Percentiles rank a stretch among this genome's conserved stretches.
Evolutionary conservation across 495 filamentous ascomycete species (phyloP).

Genomic region (Aspergillus saccharolyticus): DNA sequence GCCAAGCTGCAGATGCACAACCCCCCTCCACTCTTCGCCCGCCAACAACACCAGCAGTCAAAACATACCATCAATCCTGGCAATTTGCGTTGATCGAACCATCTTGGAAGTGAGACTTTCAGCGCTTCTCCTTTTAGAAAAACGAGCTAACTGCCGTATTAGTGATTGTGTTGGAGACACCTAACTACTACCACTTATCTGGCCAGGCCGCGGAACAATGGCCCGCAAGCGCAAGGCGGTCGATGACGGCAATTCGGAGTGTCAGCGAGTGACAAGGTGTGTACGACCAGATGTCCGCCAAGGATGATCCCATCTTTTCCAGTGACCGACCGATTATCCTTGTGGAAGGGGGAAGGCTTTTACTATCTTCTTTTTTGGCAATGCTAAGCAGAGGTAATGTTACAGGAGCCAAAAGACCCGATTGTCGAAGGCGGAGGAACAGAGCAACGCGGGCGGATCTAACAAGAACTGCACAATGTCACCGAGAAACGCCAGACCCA

Average conservation of each 20-base stretch:
- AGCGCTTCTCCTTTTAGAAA: background rate
- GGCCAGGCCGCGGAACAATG: slow-evolving; percentile 26
- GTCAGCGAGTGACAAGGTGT: slow-evolving; percentile 18
- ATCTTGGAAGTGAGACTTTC: slow-evolving; percentile 43
- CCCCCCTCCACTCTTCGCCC: slow-evolving; percentile 1
- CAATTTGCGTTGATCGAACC: slow-evolving; percentile 95
- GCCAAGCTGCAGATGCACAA: slow-evolving; percentile 10
- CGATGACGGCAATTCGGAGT: slow-evolving; percentile 26
- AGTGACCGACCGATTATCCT: background rate
- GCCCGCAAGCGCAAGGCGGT: slow-evolving; percentile 34
- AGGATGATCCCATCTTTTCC: background rate
- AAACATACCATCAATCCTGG: slow-evolving; percentile 80
- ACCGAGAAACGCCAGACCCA: slow-evolving; percentile 23
- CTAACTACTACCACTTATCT: slow-evolving; percentile 6
- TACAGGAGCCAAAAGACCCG: slow-evolving; percentile 14
- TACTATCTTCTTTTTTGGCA: slow-evolving; percentile 7
- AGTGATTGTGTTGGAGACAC: slow-evolving; percentile 6
- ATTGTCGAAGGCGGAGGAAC: slow-evolving; percentile 24
- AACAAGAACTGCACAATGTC: slow-evolving; percentile 13
- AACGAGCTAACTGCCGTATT: background rate
- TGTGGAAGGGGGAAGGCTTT: background rate
- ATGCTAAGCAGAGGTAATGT: slow-evolving; percentile 15
- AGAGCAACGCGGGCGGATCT: slow-evolving; percentile 17
- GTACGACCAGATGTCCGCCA: background rate
- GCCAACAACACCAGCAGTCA: background rate